Percentiles rank a stretch among this genome's conserved stretches.
Conservation (phyloP, 2,329 filamentous ascomycete species). For the Penicillium sp. region DNA sequence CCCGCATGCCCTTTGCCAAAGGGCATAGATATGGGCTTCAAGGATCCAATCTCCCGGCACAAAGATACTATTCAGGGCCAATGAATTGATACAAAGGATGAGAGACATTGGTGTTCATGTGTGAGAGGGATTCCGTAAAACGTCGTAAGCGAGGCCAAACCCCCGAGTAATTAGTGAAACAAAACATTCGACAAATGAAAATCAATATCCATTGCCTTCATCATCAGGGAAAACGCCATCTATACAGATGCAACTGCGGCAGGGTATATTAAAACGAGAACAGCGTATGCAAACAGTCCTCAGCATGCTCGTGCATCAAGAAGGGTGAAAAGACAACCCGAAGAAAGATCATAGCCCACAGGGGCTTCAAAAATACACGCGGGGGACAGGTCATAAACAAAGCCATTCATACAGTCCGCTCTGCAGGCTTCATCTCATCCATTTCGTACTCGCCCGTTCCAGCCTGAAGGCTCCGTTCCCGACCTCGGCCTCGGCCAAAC, state of each 20-base stretch:
- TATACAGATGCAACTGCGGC: conserved; percentile 36
- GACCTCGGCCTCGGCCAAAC: conserved; percentile 38
- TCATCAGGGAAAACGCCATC: conserved; percentile 35
- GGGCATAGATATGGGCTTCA: no score
- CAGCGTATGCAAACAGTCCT: conserved; percentile 15
- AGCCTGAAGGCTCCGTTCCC: conserved; percentile 32
- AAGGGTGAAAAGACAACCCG: conserved; percentile 2
- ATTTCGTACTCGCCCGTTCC: conserved; percentile 39
- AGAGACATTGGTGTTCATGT: background rate
- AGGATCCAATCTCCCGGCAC: no score
- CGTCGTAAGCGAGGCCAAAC: conserved; percentile 1
- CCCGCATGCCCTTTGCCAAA: background rate
- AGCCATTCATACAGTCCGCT: conserved; percentile 35
- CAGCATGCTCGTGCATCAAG: background rate
- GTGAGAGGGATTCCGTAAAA: background rate
- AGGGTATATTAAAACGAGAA: conserved; percentile 37
- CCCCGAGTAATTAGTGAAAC: conserved; percentile 9
- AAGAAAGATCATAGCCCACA: conserved; percentile 21
- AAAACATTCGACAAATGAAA: conserved; percentile 22
- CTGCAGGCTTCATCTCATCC: conserved; percentile 37
- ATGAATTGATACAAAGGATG: background rate
- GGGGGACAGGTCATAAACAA: conserved; percentile 3
- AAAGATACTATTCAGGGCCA: no score
- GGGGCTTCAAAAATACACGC: conserved; percentile 3
- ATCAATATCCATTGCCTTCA: conserved; percentile 20